phyloP scores from a whole-genome alignment of 2,329 filamentous ascomycete species.

The Exophiala bonariae region DNA sequence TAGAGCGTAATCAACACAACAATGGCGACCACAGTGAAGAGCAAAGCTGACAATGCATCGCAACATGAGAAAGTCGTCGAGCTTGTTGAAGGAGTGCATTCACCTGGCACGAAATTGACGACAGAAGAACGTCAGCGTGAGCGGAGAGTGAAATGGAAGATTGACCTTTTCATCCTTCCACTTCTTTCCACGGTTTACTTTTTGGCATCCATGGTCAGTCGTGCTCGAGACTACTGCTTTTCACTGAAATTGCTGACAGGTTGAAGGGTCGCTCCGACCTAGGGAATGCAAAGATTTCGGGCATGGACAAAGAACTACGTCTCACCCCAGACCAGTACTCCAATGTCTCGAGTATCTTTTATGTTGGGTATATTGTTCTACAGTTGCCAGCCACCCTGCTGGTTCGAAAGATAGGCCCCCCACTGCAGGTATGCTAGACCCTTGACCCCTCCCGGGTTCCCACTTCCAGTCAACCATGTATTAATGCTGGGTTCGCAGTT shows the following conservation, averaged over 20 bases:
- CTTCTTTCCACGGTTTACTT: slow-evolving; percentile 16
- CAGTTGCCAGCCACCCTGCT: slow-evolving; percentile 6
- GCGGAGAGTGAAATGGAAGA: slow-evolving; percentile 17
- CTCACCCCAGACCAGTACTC: slow-evolving; percentile 7
- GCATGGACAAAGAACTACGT: slow-evolving; percentile 11
- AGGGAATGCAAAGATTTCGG: slow-evolving; percentile 13
- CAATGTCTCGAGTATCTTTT: slow-evolving; percentile 7
- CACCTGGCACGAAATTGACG: neutral
- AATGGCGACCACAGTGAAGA: no score
- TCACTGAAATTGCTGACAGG: no score
- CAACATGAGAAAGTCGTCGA: slow-evolving; percentile 7
- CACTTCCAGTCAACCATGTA: neutral
- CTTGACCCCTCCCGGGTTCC: neutral
- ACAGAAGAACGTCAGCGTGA: slow-evolving; percentile 3
- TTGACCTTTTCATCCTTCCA: slow-evolving; percentile 14
- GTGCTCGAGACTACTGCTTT: no score
- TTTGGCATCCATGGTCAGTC: slow-evolving; percentile 10
- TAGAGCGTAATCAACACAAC: no score
- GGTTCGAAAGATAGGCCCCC: slow-evolving; percentile 6
- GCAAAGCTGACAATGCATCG: slow-evolving; percentile 23
- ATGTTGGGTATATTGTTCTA: slow-evolving; percentile 9
- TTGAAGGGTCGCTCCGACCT: slow-evolving; percentile 9
- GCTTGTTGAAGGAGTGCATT: neutral
- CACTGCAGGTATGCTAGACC: slow-evolving; percentile 1
- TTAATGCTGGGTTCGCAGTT: neutral